phyloP scores from a whole-genome alignment of 805 yeast species.

The Blastobotrys mokoenaii region DNA sequence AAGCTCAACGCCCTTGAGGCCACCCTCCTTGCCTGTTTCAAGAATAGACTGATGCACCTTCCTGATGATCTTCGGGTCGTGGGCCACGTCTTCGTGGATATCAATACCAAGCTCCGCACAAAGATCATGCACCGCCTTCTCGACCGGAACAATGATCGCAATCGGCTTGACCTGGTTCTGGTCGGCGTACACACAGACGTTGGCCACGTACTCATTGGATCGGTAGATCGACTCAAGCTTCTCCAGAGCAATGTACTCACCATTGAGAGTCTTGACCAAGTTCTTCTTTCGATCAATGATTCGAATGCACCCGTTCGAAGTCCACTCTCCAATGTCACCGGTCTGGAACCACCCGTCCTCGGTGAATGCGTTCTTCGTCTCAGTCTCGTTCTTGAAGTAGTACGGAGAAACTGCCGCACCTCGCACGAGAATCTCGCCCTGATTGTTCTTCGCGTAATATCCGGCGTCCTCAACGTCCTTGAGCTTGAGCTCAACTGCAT shows the following conservation, averaged over 20 bases:
- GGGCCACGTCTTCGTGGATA: conserved; percentile 41
- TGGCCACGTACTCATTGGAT: conserved; percentile 65
- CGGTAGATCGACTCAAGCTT: conserved; percentile 87
- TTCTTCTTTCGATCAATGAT: conserved; percentile 93
- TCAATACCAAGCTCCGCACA: conserved; percentile 49
- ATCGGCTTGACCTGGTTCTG: conserved; percentile 80
- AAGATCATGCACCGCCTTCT: conserved; percentile 50
- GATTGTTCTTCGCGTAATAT: conserved; percentile 78
- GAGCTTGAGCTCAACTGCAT: conserved; percentile 78
- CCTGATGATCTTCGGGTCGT: conserved; percentile 46
- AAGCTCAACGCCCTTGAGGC: conserved; percentile 79
- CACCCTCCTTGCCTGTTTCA: conserved; percentile 71
- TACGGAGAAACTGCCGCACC: conserved; percentile 69
- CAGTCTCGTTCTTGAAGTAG: conserved; percentile 76
- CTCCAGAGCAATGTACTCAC: conserved; percentile 96
- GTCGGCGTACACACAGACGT: conserved; percentile 92
- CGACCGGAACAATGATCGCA: conserved; percentile 82
- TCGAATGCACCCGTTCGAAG: conserved; percentile 65
- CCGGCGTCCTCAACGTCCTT: conserved; percentile 89
- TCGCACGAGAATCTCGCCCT: conserved; percentile 82
- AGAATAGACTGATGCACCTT: conserved; percentile 52
- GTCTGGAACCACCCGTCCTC: conserved; percentile 93
- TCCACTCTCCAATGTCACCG: conserved; percentile 96
- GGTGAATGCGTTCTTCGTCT: conserved; percentile 65
- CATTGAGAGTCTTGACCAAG: conserved; percentile 89